Conservation (phyloP, 1,139 yeast genomes). For the Pichia sp. region DNA sequence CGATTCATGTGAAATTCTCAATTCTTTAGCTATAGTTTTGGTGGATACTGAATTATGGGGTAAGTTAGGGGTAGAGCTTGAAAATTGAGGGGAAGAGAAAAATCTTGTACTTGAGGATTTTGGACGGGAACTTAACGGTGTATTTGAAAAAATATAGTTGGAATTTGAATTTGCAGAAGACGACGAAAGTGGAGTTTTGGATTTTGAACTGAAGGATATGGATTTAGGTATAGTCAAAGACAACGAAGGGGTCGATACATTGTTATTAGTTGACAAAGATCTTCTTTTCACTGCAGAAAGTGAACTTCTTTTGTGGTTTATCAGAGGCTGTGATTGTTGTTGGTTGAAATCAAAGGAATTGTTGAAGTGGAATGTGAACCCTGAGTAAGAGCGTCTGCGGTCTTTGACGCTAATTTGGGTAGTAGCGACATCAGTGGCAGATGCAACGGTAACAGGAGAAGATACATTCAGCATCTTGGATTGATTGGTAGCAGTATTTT, state of each 20-base stretch:
- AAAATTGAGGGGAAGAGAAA: slow-evolving; percentile 10
- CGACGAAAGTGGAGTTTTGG: too few relatives aligned
- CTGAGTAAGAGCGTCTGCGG: slow-evolving; percentile 9
- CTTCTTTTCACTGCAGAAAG: slow-evolving; percentile 1
- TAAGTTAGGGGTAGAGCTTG: slow-evolving; percentile 11
- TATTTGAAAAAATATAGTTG: not conserved
- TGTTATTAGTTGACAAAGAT: too few relatives aligned
- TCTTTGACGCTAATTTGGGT: not conserved
- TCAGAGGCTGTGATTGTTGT: not conserved
- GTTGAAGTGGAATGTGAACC: slow-evolving; percentile 7
- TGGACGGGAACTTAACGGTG: not conserved
- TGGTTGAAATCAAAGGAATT: slow-evolving; percentile 2
- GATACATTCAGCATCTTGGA: too few relatives aligned
- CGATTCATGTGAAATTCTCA: slow-evolving; percentile 12
- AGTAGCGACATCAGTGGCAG: not conserved
- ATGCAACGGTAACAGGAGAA: too few relatives aligned
- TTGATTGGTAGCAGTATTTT: too few relatives aligned
- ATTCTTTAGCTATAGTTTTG: slow-evolving; percentile 13
- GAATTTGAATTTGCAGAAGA: not conserved
- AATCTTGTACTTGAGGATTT: slow-evolving; percentile 3
- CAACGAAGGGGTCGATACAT: too few relatives aligned
- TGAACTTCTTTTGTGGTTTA: slow-evolving; percentile 8
- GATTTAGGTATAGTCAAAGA: too few relatives aligned
- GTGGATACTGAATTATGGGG: not conserved
- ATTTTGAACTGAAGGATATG: too few relatives aligned